Percentiles rank a stretch among this genome's conserved stretches.
Conservation (phyloP, 2,329 filamentous ascomycete genomes). For the Xenoacremonium recifei region DNA sequence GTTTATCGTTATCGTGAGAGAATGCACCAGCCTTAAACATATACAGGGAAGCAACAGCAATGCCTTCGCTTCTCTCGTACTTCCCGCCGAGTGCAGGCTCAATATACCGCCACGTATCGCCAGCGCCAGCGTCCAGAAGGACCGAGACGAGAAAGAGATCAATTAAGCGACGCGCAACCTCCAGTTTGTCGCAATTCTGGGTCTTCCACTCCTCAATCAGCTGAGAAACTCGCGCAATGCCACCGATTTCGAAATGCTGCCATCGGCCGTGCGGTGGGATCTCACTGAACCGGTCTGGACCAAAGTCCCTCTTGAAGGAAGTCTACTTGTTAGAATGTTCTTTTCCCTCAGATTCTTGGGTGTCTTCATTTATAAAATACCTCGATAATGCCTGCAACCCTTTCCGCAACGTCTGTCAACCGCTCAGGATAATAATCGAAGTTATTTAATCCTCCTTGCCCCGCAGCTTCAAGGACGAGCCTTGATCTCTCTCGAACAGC, state of each 20-base stretch:
- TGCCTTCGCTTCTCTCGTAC: constrained; percentile 48
- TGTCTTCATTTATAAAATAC: background rate
- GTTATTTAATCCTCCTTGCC: background rate
- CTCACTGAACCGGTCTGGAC: constrained; percentile 41
- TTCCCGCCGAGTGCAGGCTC: constrained; percentile 35
- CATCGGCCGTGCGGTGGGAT: constrained; percentile 59
- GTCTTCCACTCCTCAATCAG: constrained; percentile 45
- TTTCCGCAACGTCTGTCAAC: background rate
- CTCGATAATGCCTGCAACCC: background rate
- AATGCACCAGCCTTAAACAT: constrained; percentile 48
- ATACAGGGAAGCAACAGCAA: constrained; percentile 48
- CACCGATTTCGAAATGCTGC: constrained; percentile 62
- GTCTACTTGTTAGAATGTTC: no score
- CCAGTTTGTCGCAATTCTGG: constrained; percentile 38
- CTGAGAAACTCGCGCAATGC: constrained; percentile 45
- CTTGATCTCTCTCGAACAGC: constrained; percentile 34
- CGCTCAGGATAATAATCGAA: background rate
- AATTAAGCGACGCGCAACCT: constrained; percentile 52
- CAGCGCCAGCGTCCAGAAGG: constrained; percentile 54
- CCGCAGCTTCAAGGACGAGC: constrained; percentile 31
- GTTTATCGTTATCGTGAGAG: no score
- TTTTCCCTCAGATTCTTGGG: background rate
- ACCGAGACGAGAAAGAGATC: constrained; percentile 63
- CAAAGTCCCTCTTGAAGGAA: constrained; percentile 46
- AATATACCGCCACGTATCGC: constrained; percentile 46